Evolutionary conservation across 352 stramenopile genomes (phyloP), one percentile per base, ranked within the genome.

Genomic region (Pythium guiyangense): DNA sequence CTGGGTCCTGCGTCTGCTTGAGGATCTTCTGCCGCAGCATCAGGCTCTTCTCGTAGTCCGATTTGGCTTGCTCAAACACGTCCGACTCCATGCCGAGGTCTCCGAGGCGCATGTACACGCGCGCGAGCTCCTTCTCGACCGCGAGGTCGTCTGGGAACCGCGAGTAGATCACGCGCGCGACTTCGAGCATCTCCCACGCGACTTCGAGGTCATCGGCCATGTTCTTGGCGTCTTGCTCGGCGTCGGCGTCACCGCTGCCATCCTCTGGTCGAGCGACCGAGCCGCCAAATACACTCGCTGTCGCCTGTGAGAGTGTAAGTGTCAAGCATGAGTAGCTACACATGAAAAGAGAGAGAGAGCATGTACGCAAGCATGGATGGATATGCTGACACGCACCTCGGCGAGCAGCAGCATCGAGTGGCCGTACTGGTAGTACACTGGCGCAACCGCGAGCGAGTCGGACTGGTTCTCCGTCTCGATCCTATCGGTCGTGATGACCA

Each of bases 101-200:
- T 12, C 85, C 85, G 12, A 95, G 65, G 3, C 85, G 69, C 61
- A 84, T 88, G 60, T 95, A 89, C 35, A 95, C 85, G 29, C 77
- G 70, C 53, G 77, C 81, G 17, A 95, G 69, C 50, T 95, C 83
- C 54, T 82, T 79, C 58, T 95, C 79, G 12, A 93, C 75, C 18
- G 73, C 74, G 34, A 79, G 37, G 26, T 92, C 84, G 20, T 82
- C 79, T 9, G 78, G 70, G 55, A 80, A 86, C 11, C 83, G 78
- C 59, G 79, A 73, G 62, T 91, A 90, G 54, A 95, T 86, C 52
- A 95, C 81, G 22, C 85, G 81, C 31, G 85, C 81, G 12, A 93
- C 60, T 52, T 95, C 85, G 44, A 95, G 77, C 74, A 93, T 89
- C 65, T 95, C 83, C 85, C 85, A 95, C 27, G 85, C 85, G 11